These are phyloP conservation scores for Grigorovia transvaalensis DNA, from an alignment of 805 yeast species.

Conservation along the genomic window DNA sequence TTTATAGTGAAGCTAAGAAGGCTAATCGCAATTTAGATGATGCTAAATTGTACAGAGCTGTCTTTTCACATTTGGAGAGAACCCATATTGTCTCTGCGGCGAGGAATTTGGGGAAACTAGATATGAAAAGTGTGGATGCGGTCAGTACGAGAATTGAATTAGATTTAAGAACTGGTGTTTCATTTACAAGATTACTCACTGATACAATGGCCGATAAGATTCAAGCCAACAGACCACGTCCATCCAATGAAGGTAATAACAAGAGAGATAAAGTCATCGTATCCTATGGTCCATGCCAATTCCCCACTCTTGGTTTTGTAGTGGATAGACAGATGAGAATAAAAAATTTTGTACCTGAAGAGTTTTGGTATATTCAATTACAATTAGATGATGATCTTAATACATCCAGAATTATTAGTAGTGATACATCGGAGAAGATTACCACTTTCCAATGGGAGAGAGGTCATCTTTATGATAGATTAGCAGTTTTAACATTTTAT, in stretches of 20 bases:
- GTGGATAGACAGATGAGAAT: constrained; percentile 82
- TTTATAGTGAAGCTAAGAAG: constrained; percentile 55
- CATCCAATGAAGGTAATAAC: not conserved
- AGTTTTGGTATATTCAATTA: constrained; percentile 66
- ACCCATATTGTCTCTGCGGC: constrained; percentile 71
- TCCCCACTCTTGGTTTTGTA: constrained; percentile 93
- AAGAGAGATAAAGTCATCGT: constrained; percentile 22
- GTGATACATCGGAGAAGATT: constrained; percentile 25
- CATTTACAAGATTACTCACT: constrained; percentile 72
- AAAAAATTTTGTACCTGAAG: constrained; percentile 60
- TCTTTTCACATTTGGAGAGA: constrained; percentile 78
- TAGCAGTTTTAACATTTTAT: constrained; percentile 52
- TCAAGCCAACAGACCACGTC: constrained; percentile 3
- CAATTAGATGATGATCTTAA: constrained; percentile 26
- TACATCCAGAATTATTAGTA: not conserved
- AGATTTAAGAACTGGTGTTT: constrained; percentile 80
- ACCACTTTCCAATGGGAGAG: constrained; percentile 61
- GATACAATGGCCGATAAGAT: constrained; percentile 32
- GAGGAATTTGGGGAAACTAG: constrained; percentile 48
- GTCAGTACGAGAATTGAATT: constrained; percentile 79
- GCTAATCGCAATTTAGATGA: constrained; percentile 33
- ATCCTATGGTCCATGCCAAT: constrained; percentile 91
- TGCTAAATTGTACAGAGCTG: constrained; percentile 57
- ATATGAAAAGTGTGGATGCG: constrained; percentile 65
- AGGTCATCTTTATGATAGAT: constrained; percentile 60